Base-by-base conservation (phyloP, 345 rosid species). In the Salix dunnii region DNA sequence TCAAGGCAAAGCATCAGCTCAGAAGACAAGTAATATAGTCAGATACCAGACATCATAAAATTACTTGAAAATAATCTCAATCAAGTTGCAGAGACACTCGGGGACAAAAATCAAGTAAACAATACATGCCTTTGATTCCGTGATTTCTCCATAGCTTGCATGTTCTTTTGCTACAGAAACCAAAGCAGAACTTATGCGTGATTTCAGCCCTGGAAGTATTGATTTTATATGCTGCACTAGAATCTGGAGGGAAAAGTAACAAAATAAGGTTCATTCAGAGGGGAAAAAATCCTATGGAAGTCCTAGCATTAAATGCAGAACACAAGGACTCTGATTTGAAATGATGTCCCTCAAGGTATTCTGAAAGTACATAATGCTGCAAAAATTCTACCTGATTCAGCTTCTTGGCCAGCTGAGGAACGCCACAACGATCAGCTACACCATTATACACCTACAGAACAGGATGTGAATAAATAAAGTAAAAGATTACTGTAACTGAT, bases 381-480 rank as follows among this genome's bases (percentile, higher is more conserved):
- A 82, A 62, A 69, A 20, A 40, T 70, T 65, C 58, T 88, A 93
- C 99, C 94, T 91, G 97, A 79, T 95, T 95, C 88, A 95, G 85
- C 82, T 91, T 95, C 86, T 93, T 95, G 48, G 98, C 99, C 84
- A 93, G 62, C 78, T 95, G 98, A 76, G 98, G 93, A 80, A 93
- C 86, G 51, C 99, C 99, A 89, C 96, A 93, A 20, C 94, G 91
- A 85, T 93, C 99, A n/a, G 89, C 89, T n/a, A 95, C 85, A 83
- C 89, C 88, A 72, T 83, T 91, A 85, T 95, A 95, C 49, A 86
- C 93, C 97, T 95, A 66, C 67, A 23, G 5, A 71, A 33, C 20
- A 70, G 23, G 64, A 42, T 12, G 23, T 73, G 68, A 67, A 58
- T 23, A 74, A 51, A 20, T 31, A 68, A 27, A 49, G 18, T 2